Base-by-base conservation (phyloP, 192 early-diverging fungal species). In the Backusella parvicylindrica region DNA sequence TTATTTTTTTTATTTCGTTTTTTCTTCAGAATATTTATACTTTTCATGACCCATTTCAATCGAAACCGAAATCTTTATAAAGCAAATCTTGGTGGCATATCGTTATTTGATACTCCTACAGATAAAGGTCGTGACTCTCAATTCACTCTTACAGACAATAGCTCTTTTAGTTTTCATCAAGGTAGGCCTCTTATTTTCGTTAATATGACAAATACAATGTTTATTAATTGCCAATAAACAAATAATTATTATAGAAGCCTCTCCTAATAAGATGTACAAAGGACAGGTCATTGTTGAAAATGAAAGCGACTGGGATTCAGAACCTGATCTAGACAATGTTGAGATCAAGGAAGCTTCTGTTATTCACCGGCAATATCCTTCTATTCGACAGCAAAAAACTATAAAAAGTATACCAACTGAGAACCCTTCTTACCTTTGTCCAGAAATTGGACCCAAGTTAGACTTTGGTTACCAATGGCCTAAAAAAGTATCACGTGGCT, bases 221-320 rank as follows among this genome's bases (percentile, higher is more conserved):
- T n/a, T n/a, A n/a, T n/a, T n/a, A n/a, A n/a, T n/a, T n/a, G n/a
- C n/a, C 53, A 56, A 23, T 26, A 37, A 37, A 37, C 2, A 37
- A 37, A 37, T 37, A 37, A 37, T n/a, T n/a, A 37, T 6, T 6
- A 37, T 37, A 37, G 7, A 56, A 56, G 50, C 23, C 23, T 23
- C 50, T 6, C 50, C 50, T 9, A 56, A 56, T 9, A 56, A 56
- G 50, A 56, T 60, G 21, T 28, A 23, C 36, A 37, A 37, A 68
- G 33, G 33, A 38, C 36, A 53, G 60, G n/a, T 72, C 71, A 31
- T 60, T 21, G 15, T 33, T 6, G 68, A 70, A 12, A 9, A 16
- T 36, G 68, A 70, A 41, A 56, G 32, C 32, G 75, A 76, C 70
- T 76, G 32, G 67, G 75, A 76, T 63, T 66, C 73, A 13, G 76